Conservation (phyloP, 2,329 filamentous ascomycete species). For the Tricladium varicosporioides region DNA sequence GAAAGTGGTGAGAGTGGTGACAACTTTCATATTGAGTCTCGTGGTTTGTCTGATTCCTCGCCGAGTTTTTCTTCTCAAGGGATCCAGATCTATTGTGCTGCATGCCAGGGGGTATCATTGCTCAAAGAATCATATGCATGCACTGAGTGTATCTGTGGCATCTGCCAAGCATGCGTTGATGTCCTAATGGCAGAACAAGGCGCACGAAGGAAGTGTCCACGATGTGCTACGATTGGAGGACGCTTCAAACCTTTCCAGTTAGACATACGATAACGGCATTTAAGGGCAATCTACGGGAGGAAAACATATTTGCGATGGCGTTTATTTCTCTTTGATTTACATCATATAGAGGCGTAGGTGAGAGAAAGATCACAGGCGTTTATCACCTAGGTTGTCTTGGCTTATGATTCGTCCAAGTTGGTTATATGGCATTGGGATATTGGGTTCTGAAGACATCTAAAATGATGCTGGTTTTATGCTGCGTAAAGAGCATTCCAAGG, state of each 20-base stretch:
- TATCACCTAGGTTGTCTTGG: background rate
- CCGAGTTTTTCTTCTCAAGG: constrained; percentile 69
- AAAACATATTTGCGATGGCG: background rate
- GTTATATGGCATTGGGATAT: background rate
- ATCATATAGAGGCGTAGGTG: constrained; percentile 11
- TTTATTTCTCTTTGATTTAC: constrained; percentile 1
- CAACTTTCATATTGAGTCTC: constrained; percentile 67
- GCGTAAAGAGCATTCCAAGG: background rate
- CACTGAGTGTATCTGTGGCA: constrained; percentile 91
- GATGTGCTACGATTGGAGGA: constrained; percentile 75
- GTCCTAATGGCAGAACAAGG: constrained; percentile 74
- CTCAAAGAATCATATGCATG: constrained; percentile 88
- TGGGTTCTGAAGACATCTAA: background rate
- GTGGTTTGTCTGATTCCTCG: constrained; percentile 67
- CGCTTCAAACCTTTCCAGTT: constrained; percentile 84
- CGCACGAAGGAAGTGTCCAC: constrained; percentile 72
- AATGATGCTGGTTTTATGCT: background rate
- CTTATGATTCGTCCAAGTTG: background rate
- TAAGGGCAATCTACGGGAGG: background rate
- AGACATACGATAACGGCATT: constrained; percentile 61
- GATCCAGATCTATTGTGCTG: constrained; percentile 90
- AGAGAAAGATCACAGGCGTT: background rate
- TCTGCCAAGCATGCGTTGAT: constrained; percentile 86
- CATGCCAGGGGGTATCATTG: constrained; percentile 74
- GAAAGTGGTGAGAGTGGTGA: constrained; percentile 74